phyloP scores from a whole-genome alignment of 2,329 filamentous ascomycete genomes.

The Corinectria fuckeliana region DNA sequence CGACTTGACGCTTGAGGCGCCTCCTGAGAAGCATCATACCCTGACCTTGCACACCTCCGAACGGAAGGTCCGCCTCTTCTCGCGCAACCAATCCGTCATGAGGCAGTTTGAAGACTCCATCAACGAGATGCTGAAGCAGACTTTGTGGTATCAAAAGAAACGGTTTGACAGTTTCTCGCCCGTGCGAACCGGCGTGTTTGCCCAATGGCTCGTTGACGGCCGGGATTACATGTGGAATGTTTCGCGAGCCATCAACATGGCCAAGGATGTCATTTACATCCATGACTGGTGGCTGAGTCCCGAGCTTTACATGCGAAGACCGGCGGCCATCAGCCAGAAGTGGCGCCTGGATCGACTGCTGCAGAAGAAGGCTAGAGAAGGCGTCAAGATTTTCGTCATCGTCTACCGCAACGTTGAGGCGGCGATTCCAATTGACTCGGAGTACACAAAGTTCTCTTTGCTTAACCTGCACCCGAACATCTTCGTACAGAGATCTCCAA shows the following conservation, averaged over 20 bases:
- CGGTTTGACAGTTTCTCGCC: conserved; percentile 95
- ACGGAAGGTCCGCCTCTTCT: conserved; percentile 88
- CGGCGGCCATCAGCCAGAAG: conserved; percentile 95
- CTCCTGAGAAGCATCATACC: conserved; percentile 73
- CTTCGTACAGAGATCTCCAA: conserved; percentile 93
- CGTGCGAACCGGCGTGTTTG: conserved; percentile 83
- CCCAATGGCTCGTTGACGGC: conserved; percentile 95
- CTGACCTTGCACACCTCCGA: conserved; percentile 91
- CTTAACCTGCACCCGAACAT: conserved; percentile 96
- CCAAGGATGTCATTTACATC: conserved; percentile 97
- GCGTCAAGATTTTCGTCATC: conserved; percentile 97
- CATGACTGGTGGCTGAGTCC: conserved; percentile 99
- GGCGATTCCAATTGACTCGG: conserved; percentile 95
- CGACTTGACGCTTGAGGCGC: conserved; percentile 48
- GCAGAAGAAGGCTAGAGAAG: conserved; percentile 92
- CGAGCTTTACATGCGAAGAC: conserved; percentile 92
- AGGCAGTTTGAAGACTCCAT: conserved; percentile 95
- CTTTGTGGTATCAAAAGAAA: conserved; percentile 82
- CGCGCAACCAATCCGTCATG: conserved; percentile 87
- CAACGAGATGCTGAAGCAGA: conserved; percentile 80
- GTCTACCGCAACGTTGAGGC: conserved; percentile 98
- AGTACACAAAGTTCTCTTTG: conserved; percentile 96
- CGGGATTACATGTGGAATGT: conserved; percentile 99
- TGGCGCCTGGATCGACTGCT: conserved; percentile 94
- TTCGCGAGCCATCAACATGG: conserved; percentile 94